Evolutionary conservation across 1,284 basidiomycete genomes (phyloP), one percentile per base, ranked within the genome.

Genomic region (Tilletiopsis washingtonensis): DNA sequence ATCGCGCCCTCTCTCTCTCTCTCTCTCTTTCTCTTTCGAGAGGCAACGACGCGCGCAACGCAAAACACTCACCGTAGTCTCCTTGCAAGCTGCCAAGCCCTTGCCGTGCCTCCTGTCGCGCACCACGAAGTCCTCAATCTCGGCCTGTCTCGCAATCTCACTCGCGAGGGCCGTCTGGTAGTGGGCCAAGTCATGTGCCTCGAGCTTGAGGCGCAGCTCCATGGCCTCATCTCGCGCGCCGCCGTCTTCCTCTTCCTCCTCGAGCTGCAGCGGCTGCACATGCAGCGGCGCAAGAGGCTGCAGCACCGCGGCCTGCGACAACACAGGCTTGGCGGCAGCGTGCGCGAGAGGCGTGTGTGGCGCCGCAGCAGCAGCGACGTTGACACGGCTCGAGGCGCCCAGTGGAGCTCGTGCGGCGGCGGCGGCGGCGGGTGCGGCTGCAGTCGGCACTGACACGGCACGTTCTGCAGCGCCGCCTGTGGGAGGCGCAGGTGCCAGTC

Each of bases 121-220:
- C 6, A 44, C 21, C 5, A 27, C 9, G 43, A 34, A 38, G n/a
- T 37, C 14, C 19, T 19, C 5, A 23, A 25, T 11, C 21, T 40
- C 9, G 19, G 21, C 25, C 40, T 53, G 44, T 51, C 32, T 11
- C 17, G 12, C 47, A 17, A 21, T 41, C 32, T 46, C 34, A 37
- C 29, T 23, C 5, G 17, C 9, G 36, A 25, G 9, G 6, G 14
- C n/a, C 9, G n/a, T 11, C 4, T 34, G 25, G 27, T 34, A 51
- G 25, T 19, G 37, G 47, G 11, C 47, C 50, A 40, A 50, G 17
- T 34, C 32, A 34, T 34, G 32, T 17, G 12, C 32, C 17, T 34
- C 32, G 12, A 34, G 17, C 32, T 34, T 34, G 32, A 34, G 12
- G 32, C 32, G 32, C 32, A 34, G 17, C 12, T 12, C 12, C 12